Evolutionary conservation across 2,329 filamentous ascomycete genomes (phyloP), one percentile per base, ranked within the genome.

Genomic region (Setomelanomma holmii): DNA sequence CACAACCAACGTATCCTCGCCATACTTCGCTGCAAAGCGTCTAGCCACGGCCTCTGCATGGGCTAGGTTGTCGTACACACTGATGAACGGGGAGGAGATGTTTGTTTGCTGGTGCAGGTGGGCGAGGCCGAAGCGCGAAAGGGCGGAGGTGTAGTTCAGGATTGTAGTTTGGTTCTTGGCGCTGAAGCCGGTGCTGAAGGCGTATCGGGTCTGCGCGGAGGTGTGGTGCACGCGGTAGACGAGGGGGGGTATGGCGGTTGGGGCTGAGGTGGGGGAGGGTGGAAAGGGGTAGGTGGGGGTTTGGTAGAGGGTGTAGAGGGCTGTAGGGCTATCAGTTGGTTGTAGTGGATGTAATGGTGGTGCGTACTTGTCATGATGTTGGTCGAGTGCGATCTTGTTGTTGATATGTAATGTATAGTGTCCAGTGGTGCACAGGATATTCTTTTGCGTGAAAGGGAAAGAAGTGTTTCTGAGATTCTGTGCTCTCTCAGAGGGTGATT

Each of bases 161-260:
- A 73, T 68, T 1, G 71, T 74, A 41, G 68, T 68, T 48, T 73
- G 71, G 57, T 74, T 74, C 22, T 72, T 72, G 4, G 70, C 53
- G 23, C 47, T 56, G 62, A 74, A 74, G 45, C 71, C 71, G 0
- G 56, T 63, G 38, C 51, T 44, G 59, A 70, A 71, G 21, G 60
- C 40, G 59, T 72, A 74, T 3, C 57, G 58, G 7, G 71, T 72
- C 60, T 72, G 71, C 0, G 69, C 59, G 5, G 38, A 45, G 24
- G 58, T 24, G 39, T 58, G 66, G 40, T 74, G 67, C 3, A 73
- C 57, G 21, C 71, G 69, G 58, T 70, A 74, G 49, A 74, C 66
- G 5, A 61, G 39, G 7, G 58, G 5, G 1, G 70, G 70, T 34
- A 73, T 61, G 21, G 50, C 43, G 17, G 60, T 57, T 14, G 69